Conservation (phyloP, 2,329 filamentous ascomycete species). For the Colletotrichum musicola region DNA sequence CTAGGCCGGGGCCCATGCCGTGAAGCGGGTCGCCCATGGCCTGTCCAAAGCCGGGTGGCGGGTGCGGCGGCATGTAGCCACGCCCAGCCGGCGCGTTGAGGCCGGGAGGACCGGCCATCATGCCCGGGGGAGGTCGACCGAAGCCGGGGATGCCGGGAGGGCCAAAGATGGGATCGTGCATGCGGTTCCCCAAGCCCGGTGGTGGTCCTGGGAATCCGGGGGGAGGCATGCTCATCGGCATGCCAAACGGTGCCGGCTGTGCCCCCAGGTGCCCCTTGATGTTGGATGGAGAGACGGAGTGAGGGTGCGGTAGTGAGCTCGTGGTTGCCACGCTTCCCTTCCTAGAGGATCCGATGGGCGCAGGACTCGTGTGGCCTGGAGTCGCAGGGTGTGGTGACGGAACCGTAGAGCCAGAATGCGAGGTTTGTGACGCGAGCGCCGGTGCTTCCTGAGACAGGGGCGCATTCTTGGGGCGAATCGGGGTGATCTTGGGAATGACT, state of each 20-base stretch:
- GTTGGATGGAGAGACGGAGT: conserved; percentile 74
- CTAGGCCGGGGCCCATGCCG: conserved; percentile 56
- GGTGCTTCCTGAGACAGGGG: conserved; percentile 86
- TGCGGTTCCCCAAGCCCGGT: conserved; percentile 55
- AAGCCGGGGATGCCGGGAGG: conserved; percentile 53
- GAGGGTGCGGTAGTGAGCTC: conserved; percentile 50
- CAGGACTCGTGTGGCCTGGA: conserved; percentile 74
- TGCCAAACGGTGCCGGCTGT: conserved; percentile 64
- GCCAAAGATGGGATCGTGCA: conserved; percentile 64
- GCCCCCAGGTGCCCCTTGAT: conserved; percentile 54
- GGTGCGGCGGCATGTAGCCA: conserved; percentile 53
- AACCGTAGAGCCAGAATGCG: conserved; percentile 68
- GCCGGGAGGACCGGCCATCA: conserved; percentile 65
- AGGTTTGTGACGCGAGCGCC: conserved; percentile 76
- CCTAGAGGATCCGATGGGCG: conserved; percentile 69
- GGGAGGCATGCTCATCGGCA: conserved; percentile 70
- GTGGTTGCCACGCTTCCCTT: conserved; percentile 59
- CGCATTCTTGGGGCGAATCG: conserved; percentile 79
- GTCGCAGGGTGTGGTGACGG: conserved; percentile 72
- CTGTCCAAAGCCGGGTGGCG: conserved; percentile 68
- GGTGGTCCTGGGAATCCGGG: conserved; percentile 55
- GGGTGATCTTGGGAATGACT: conserved; percentile 84
- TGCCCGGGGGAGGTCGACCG: conserved; percentile 56
- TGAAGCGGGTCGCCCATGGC: conserved; percentile 56
- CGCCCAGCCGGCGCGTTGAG: conserved; percentile 60